Conservation (phyloP, 108 stramenopile genomes). For the Cyclotella kingstonii region DNA sequence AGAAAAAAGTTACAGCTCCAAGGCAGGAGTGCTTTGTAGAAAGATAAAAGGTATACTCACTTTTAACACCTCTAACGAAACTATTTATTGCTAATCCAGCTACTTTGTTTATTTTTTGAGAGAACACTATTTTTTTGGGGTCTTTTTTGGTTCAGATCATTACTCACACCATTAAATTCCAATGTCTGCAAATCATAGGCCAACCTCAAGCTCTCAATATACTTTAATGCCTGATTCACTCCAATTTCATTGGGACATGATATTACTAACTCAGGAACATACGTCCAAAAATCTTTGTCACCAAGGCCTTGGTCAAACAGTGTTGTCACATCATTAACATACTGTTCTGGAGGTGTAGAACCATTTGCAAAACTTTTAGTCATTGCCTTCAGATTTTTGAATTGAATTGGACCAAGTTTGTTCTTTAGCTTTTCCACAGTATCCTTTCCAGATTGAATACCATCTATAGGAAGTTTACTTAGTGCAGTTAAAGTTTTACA, state of each 20-base stretch:
- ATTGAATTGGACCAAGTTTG: conserved; percentile 60
- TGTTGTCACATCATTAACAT: conserved; percentile 65
- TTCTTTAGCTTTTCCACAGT: conserved; percentile 72
- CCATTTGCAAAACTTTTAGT: conserved; percentile 72
- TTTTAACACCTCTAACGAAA: no score
- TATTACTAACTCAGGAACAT: conserved; percentile 60
- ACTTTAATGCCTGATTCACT: conserved; percentile 49
- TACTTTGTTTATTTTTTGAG: conserved; percentile 16
- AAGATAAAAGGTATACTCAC: no score
- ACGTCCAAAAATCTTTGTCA: conserved; percentile 63
- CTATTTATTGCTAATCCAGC: conserved; percentile 10
- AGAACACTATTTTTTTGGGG: conserved; percentile 11
- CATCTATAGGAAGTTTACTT: conserved; percentile 7
- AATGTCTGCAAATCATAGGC: conserved; percentile 36
- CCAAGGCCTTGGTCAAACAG: conserved; percentile 70
- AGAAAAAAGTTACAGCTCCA: no score
- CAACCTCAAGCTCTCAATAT: conserved; percentile 52
- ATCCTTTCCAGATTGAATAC: conserved; percentile 36
- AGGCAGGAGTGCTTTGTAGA: no score
- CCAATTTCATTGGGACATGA: conserved; percentile 62
- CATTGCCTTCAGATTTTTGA: conserved; percentile 72
- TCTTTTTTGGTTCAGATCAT: conserved; percentile 1
- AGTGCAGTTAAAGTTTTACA: neutral
- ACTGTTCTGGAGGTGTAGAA: conserved; percentile 52
- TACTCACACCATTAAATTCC: conserved; percentile 17